phyloP scores from a whole-genome alignment of 2,329 filamentous ascomycete genomes.

The Pseudogymnoascus sp. region DNA sequence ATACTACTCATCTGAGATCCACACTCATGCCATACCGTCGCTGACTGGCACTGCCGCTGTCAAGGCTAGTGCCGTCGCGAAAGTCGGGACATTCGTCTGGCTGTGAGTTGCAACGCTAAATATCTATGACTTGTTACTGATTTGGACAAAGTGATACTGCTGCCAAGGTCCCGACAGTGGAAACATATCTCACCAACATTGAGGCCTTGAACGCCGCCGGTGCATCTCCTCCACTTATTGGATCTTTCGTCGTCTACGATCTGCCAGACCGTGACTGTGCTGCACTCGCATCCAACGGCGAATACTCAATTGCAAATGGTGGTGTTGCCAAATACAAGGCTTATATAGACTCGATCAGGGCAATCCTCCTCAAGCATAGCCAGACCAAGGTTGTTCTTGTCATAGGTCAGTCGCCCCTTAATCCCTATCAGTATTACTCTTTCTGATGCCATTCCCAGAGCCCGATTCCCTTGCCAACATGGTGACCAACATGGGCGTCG shows the following conservation, averaged over 20 bases:
- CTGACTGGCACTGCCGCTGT: conserved; percentile 47
- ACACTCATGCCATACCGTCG: conserved; percentile 50
- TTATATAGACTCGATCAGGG: conserved; percentile 46
- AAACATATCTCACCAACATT: conserved; percentile 39
- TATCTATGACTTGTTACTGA: background rate
- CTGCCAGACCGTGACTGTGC: conserved; percentile 56
- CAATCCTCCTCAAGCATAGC: conserved; percentile 43
- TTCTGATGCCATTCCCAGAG: conserved; percentile 31
- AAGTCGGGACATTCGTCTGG: conserved; percentile 44
- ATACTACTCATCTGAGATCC: conserved; percentile 44
- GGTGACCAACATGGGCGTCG: conserved; percentile 48
- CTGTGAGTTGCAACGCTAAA: conserved; percentile 32
- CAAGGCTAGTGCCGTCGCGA: conserved; percentile 38
- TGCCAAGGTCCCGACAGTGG: conserved; percentile 40
- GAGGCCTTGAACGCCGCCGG: conserved; percentile 38
- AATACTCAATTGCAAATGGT: conserved; percentile 45
- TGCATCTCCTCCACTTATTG: conserved; percentile 37
- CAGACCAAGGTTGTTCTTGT: conserved; percentile 40
- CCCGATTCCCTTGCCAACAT: conserved; percentile 56
- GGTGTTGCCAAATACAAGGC: conserved; percentile 41
- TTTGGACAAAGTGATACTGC: conserved; percentile 33
- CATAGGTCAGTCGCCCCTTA: conserved; percentile 31
- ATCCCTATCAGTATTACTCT: background rate
- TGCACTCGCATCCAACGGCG: conserved; percentile 54
- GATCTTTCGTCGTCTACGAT: conserved; percentile 53